Evolutionary conservation across 768 basidiomycete genomes (phyloP).

Genomic region (Naganishia randhawae): DNA sequence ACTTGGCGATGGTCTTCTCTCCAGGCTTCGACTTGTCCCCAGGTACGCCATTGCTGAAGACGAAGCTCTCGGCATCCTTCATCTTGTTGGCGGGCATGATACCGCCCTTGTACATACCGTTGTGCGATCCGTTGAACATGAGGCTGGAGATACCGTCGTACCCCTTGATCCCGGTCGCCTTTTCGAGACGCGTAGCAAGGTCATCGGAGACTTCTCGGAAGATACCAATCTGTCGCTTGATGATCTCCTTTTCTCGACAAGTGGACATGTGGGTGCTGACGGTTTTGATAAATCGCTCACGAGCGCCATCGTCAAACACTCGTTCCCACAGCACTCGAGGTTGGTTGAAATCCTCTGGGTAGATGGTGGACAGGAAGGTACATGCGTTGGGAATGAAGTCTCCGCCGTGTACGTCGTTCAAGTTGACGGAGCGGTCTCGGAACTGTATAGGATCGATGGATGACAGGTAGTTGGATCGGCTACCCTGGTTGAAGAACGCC

Average conservation of each 20-base stretch:
- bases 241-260: conserved; percentile 43
- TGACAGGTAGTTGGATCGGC: conserved; percentile 75
- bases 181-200: conserved; percentile 73
- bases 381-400: conserved; percentile 59
- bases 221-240: conserved; percentile 53
- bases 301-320: conserved; percentile 50
- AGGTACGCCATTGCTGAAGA: conserved; percentile 35
- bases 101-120: conserved; percentile 37
- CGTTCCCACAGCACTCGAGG: conserved; percentile 47
- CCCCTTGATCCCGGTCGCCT: conserved; percentile 59
- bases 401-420: conserved; percentile 57
- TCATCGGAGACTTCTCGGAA: conserved; percentile 75
- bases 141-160: conserved; percentile 35
- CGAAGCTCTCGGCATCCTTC: conserved; percentile 28
- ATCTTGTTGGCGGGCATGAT: conserved; percentile 43
- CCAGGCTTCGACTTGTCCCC: conserved; percentile 10
- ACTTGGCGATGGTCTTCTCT: conserved; percentile 6
- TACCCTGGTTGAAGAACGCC: conserved; percentile 63
- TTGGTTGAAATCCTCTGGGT: conserved; percentile 63
- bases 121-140: conserved; percentile 43
- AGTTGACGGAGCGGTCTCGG: conserved; percentile 49
- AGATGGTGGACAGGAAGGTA: conserved; percentile 60
- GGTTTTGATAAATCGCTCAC: conserved; percentile 51
- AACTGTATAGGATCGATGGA: conserved; percentile 69
- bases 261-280: conserved; percentile 51